phyloP scores from a whole-genome alignment of 2,329 filamentous ascomycete species.

The Diatrype stigma region DNA sequence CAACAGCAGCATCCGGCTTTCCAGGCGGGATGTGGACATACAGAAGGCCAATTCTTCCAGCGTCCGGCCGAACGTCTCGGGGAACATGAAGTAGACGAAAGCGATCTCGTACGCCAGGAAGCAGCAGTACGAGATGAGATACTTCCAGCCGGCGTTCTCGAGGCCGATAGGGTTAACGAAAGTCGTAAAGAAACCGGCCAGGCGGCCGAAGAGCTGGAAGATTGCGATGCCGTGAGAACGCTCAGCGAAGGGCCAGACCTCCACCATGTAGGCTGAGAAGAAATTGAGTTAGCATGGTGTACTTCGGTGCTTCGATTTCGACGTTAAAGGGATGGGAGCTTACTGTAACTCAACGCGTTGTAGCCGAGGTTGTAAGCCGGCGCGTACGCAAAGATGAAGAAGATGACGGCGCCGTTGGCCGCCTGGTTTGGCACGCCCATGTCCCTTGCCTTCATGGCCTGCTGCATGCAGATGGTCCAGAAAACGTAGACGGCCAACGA shows the following conservation, averaged over 20 bases:
- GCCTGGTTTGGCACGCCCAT: slow-evolving; percentile 18
- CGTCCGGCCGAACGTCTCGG: slow-evolving; percentile 77
- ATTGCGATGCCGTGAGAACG: slow-evolving; percentile 55
- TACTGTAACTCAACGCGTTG: slow-evolving; percentile 61
- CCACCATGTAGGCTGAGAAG: slow-evolving; percentile 46
- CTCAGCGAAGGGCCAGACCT: slow-evolving; percentile 53
- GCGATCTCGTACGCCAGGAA: slow-evolving; percentile 38
- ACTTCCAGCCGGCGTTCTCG: slow-evolving; percentile 35
- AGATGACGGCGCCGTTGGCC: slow-evolving; percentile 33
- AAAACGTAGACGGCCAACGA: slow-evolving; percentile 44
- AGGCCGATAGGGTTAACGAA: slow-evolving; percentile 43
- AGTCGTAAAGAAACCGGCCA: slow-evolving; percentile 37
- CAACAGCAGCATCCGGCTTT: neutral
- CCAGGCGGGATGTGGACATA: slow-evolving; percentile 21
- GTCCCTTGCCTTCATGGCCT: slow-evolving; percentile 29
- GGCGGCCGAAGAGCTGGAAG: slow-evolving; percentile 49
- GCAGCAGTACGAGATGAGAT: slow-evolving; percentile 39
- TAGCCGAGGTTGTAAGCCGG: slow-evolving; percentile 63
- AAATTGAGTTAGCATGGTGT: slow-evolving; percentile 2
- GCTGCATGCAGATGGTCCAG: slow-evolving; percentile 46
- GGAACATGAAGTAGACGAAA: slow-evolving; percentile 75
- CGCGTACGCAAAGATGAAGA: slow-evolving; percentile 59
- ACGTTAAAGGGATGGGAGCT: slow-evolving; percentile 14
- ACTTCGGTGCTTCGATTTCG: neutral
- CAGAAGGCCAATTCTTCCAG: slow-evolving; percentile 60